Evolutionary conservation across 140 eudicot species (phyloP), one percentile per base, ranked within the genome.

Genomic region (Flaveria floridana): DNA sequence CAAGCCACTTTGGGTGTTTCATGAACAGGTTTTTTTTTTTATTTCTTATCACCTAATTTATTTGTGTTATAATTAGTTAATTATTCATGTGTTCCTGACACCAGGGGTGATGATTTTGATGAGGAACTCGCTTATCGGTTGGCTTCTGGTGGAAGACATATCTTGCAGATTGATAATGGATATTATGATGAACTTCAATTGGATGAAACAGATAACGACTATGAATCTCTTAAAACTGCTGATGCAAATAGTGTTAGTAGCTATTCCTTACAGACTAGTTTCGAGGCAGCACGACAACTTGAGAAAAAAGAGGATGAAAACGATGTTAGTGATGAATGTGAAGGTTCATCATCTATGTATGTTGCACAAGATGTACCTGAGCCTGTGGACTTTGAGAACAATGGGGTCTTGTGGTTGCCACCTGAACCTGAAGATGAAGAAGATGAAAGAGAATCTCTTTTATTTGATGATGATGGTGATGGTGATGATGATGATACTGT

Each of bases 391-490:
- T 94, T 91, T 78, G 99, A 94, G 73, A 94, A 87, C 83, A 94
- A 87, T 21, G 99, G 99, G 80, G 90, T 94, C 81, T 82, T 94
- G 2, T 94, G 99, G 99, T 89, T 94, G 57, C 99, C 99, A 14
- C 99, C 99, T 61, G 99, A 94, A 82, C 99, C 99, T 0, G 99
- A 94, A 78, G 93, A 94, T 44, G 97, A 94, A 88, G 99, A 91
- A 77, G 99, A 94, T 68, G 99, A 94, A 61, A 87, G 82, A 72
- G 97, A 91, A 81, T 80, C 88, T 69, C 78, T 85, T 68, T 41
- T 87, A 67, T 90, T 80, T 73, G 99, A 88, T 71, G 98, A 93
- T 59, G 61, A 71, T 6, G 41, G 41, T 34, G 96, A 79, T 2
- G 94, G 91, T 62, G 91, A 84, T 65, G 89, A 88, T 51, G 97